Percentiles rank a stretch among this genome's conserved stretches.
phyloP scores from a whole-genome alignment of 2,329 filamentous ascomycete genomes.

The Colletotrichum sp. region DNA sequence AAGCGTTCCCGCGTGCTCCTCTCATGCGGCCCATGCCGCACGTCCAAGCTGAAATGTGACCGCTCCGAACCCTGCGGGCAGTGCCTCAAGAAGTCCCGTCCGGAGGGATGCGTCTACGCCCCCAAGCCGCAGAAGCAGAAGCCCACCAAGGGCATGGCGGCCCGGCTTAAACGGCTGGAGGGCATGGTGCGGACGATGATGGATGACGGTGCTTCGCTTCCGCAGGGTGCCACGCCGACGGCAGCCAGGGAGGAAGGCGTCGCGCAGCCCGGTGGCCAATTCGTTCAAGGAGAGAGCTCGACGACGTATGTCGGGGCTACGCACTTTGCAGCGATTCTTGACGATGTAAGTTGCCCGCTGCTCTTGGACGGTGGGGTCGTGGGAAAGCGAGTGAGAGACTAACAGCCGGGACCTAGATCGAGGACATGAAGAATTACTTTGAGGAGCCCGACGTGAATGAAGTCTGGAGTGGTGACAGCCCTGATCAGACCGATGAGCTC shows the following conservation, averaged over 20 bases:
- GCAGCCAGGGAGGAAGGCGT: conserved; percentile 3
- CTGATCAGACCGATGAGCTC: conserved; percentile 36
- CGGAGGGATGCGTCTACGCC: conserved; percentile 54
- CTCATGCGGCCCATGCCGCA: conserved; percentile 57
- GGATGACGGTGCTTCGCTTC: conserved; percentile 33
- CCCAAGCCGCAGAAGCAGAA: conserved; percentile 46
- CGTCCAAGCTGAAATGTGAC: conserved; percentile 63
- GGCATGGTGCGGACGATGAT: conserved; percentile 64
- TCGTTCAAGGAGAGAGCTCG: conserved; percentile 47
- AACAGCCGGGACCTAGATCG: conserved; percentile 47
- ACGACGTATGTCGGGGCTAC: conserved; percentile 64
- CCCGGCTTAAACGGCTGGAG: conserved; percentile 59
- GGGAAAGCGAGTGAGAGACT: background rate
- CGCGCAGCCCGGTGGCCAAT: conserved; percentile 38
- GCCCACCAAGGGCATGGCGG: conserved; percentile 56
- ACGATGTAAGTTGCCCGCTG: conserved; percentile 52
- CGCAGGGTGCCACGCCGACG: background rate
- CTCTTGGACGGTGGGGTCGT: background rate
- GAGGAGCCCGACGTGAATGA: conserved; percentile 46
- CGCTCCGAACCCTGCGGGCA: conserved; percentile 56
- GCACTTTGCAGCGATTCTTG: conserved; percentile 65
- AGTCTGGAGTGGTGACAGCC: conserved; percentile 33
- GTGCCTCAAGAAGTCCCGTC: conserved; percentile 54
- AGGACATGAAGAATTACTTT: conserved; percentile 64
- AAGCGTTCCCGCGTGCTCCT: conserved; percentile 57